Conservation (phyloP, 1,284 basidiomycete species). For the Microbotryum silenes-acaulis region DNA sequence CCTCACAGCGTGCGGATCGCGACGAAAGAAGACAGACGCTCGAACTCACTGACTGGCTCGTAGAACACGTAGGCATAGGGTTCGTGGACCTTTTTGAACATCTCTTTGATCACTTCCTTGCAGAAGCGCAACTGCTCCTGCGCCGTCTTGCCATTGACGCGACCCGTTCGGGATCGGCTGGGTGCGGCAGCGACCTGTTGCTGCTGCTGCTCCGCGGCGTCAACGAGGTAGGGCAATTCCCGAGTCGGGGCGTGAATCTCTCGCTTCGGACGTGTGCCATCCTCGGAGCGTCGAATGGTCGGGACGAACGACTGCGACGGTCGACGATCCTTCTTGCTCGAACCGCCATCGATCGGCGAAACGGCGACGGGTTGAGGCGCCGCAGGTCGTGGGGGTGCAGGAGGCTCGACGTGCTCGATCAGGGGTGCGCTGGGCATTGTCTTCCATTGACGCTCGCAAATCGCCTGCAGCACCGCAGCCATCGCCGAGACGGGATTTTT, state of each 20-base stretch:
- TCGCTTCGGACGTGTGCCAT: constrained; percentile 69
- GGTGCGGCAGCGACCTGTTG: not conserved
- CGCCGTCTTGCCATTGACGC: constrained; percentile 48
- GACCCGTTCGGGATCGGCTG: not conserved
- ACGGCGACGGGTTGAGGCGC: not conserved
- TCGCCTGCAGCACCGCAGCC: constrained; percentile 71
- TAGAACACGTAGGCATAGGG: constrained; percentile 76
- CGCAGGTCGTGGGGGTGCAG: not conserved
- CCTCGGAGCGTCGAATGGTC: constrained; percentile 63
- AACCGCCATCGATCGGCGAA: not conserved
- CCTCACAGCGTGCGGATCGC: not conserved
- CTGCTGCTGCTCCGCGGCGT: constrained; percentile 38
- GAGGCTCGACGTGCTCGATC: not conserved
- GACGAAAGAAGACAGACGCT: constrained; percentile 7
- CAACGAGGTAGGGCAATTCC: constrained; percentile 76
- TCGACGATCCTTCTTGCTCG: constrained; percentile 38
- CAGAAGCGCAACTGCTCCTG: constrained; percentile 81
- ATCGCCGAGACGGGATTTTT: constrained; percentile 72
- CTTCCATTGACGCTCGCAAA: constrained; percentile 82
- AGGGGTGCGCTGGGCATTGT: constrained; percentile 66
- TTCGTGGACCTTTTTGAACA: constrained; percentile 72
- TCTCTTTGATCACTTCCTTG: constrained; percentile 62
- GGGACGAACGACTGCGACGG: constrained; percentile 69
- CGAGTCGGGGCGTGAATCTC: constrained; percentile 93
- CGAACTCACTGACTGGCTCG: constrained; percentile 73